Percentiles rank a stretch among this genome's conserved stretches.
Conservation (phyloP, 345 rosid genomes). For the Pistacia vera region DNA sequence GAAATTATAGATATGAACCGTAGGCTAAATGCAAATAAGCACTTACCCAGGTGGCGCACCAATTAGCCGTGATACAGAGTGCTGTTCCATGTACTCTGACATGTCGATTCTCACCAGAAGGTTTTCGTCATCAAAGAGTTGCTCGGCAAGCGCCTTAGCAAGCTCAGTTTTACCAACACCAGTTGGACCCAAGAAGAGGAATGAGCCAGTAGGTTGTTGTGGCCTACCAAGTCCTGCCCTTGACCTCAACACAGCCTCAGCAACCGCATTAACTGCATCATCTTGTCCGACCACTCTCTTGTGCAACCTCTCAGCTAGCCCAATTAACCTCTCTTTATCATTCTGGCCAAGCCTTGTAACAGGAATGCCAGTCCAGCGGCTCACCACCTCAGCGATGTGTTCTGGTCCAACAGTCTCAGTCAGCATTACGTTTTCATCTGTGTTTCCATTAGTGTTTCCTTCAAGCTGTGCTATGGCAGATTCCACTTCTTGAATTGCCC, state of each 20-base stretch:
- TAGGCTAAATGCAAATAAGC: too few relatives aligned
- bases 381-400: conserved; percentile 90
- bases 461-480: conserved; percentile 68
- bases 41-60: conserved; percentile 93
- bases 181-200: conserved; percentile 90
- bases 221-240: conserved; percentile 96
- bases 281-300: conserved; percentile 86
- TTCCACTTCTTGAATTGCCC: conserved; percentile 84
- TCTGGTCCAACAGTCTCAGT: conserved; percentile 91
- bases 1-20: too few relatives aligned
- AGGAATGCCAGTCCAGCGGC: conserved; percentile 95
- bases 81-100: conserved; percentile 93
- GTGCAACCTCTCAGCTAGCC: conserved; percentile 80
- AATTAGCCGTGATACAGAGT: conserved; percentile 74
- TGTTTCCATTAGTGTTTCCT: conserved; percentile 42
- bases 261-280: conserved; percentile 74
- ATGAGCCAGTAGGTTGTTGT: conserved; percentile 93
- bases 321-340: conserved; percentile 79
- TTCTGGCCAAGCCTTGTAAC: conserved; percentile 89
- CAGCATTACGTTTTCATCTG: conserved; percentile 68
- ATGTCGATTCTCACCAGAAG: conserved; percentile 76
- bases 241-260: conserved; percentile 84
- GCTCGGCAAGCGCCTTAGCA: conserved; percentile 93
- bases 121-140: conserved; percentile 85
- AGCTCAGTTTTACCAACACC: conserved; percentile 97